phyloP scores from a whole-genome alignment of 164 flowering plant species.

The Berberis thunbergii region DNA sequence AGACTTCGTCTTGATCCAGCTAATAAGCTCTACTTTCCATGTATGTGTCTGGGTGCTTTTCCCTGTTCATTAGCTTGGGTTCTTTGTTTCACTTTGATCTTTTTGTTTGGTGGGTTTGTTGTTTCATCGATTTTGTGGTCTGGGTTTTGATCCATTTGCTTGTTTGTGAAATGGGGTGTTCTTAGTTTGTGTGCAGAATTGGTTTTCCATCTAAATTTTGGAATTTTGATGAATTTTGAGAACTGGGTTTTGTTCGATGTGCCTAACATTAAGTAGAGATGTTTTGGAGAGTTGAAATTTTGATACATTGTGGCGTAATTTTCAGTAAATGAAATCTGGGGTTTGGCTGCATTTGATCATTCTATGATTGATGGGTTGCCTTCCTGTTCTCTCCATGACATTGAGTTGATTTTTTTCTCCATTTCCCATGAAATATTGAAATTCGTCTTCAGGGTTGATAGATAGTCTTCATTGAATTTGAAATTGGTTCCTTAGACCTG shows the following conservation, averaged over 20 bases:
- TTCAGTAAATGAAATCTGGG: no score
- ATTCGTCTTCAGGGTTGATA: no score
- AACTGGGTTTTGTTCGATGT: not conserved
- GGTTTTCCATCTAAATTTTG: not conserved
- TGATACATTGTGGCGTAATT: not conserved
- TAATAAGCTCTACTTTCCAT: conserved; percentile 76
- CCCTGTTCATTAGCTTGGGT: no score
- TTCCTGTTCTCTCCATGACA: no score
- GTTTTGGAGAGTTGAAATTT: not conserved
- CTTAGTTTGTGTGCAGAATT: not conserved
- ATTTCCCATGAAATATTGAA: no score
- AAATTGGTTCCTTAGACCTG: no score
- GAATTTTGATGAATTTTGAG: not conserved
- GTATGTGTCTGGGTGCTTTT: conserved; percentile 24
- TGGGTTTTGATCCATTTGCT: conserved; percentile 9
- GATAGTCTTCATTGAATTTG: no score
- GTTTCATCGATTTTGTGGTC: not conserved
- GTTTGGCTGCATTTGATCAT: no score
- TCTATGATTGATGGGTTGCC: no score
- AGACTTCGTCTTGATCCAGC: conserved; percentile 83
- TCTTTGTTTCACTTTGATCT: no score
- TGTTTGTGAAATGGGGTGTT: not conserved
- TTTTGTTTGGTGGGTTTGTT: no score
- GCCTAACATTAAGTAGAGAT: not conserved
- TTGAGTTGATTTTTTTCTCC: no score